A percentile compares a stretch with the other conserved stretches of the same genome.
phyloP scores from a whole-genome alignment of 2,329 filamentous ascomycete genomes.

The Calonectria ilicicola region DNA sequence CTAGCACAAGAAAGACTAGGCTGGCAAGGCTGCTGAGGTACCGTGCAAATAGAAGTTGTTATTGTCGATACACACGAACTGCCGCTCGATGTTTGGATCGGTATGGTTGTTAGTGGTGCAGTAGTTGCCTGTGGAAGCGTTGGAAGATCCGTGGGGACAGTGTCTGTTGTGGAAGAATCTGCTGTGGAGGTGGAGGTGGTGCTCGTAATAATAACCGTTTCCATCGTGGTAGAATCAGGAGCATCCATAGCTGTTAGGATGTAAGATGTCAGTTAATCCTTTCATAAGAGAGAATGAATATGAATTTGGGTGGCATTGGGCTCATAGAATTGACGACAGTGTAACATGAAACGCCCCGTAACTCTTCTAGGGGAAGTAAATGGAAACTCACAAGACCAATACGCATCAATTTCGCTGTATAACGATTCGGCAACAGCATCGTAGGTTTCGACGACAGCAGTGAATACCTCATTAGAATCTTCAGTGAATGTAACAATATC shows the following conservation, averaged over 20 bases:
- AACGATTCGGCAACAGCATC: background rate
- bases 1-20: slow-evolving; percentile 18
- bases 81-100: background rate
- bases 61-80: slow-evolving; percentile 17
- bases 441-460: background rate
- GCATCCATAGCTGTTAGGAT: slow-evolving; percentile 13
- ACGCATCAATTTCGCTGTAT: slow-evolving; percentile 3
- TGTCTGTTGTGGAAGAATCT: background rate
- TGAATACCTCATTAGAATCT: slow-evolving; percentile 8
- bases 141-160: background rate
- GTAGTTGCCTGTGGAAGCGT: slow-evolving; percentile 1
- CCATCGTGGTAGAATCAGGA: slow-evolving; percentile 15
- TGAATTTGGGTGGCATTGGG: too few relatives aligned
- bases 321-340: too few relatives aligned
- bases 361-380: background rate
- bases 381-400: slow-evolving; percentile 17
- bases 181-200: background rate
- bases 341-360: too few relatives aligned
- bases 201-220: background rate
- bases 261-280: background rate
- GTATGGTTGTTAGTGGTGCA: background rate
- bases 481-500: background rate
- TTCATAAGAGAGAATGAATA: background rate
- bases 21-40: background rate
- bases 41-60: slow-evolving; percentile 1